Evolutionary conservation across 2,329 filamentous ascomycete species (phyloP), one percentile per base, ranked within the genome.

Genomic region (Xylariaceae sp.): DNA sequence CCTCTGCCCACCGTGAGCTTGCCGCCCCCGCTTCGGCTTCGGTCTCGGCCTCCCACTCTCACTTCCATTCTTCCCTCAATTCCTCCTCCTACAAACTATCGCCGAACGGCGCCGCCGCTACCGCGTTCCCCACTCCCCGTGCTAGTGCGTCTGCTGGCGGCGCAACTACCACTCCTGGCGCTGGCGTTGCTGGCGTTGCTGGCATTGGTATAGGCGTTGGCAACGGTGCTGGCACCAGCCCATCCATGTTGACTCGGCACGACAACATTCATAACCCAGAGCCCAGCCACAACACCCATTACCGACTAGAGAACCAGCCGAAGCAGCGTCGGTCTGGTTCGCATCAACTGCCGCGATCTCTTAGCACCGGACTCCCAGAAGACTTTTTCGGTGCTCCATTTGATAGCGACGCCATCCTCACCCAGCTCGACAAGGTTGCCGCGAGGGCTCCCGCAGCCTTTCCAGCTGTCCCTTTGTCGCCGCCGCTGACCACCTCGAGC

Each of bases 351-450:
- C 64, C 73, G 70, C 74, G 71, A 65, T 70, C 72, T 52, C 74
- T 81, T 69, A 76, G 72, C 62, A 74, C 75, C 63, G 76, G 76
- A 66, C 71, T 77, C 8, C 78, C 82, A 57, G 82, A 85, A 72
- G 84, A 87, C 66, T 76, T 87, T 60, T 78, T 87, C 74, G 84
- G 84, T 68, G 82, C 83, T 64, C 84, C 84, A 49, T 87, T 87
- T 73, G 84, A 87, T 82, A 80, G 82, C 67, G 80, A 78, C 58
- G 80, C 80, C 65, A 85, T 87, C 67, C 76, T 87, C 68, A 81
- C 79, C 71, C 82, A 82, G 66, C 77, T 87, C 69, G 82, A 66
- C 59, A 59, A 86, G 68, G 79, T 80, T 60, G 78, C 77, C 57
- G 78, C 79, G 62, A 60, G 42, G 49, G 56, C 34, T 47, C 73